Conservation (phyloP, 768 basidiomycete genomes). For the Suillus subaureus region DNA sequence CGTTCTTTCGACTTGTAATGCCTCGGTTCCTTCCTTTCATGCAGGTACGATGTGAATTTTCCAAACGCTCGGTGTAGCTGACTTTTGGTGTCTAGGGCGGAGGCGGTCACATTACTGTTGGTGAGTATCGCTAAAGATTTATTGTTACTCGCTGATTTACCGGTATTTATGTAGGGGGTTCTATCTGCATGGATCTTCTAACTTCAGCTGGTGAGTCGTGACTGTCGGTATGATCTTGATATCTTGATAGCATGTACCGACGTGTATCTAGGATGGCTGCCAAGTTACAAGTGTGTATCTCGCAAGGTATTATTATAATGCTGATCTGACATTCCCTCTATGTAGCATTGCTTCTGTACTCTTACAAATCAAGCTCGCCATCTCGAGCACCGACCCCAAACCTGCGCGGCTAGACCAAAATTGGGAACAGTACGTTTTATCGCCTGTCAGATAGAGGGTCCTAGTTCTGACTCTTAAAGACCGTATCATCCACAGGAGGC, state of each 20-base stretch:
- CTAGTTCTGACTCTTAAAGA: constrained; percentile 14
- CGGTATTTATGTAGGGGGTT: constrained; percentile 48
- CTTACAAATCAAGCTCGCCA: constrained; percentile 49
- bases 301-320: constrained; percentile 12
- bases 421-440: constrained; percentile 47
- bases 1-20: constrained; percentile 75
- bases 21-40: constrained; percentile 74
- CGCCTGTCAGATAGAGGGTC: constrained; percentile 1
- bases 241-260: background rate
- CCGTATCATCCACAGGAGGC: constrained; percentile 59
- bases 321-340: background rate
- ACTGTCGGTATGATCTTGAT: background rate
- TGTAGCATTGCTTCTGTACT: constrained; percentile 45
- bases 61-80: background rate
- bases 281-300: constrained; percentile 55
- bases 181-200: constrained; percentile 75
- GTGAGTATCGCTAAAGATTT: constrained; percentile 28
- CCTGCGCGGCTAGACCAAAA: constrained; percentile 43
- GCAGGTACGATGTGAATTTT: constrained; percentile 30
- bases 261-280: constrained; percentile 59
- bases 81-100: constrained; percentile 44
- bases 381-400: background rate
- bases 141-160: background rate
- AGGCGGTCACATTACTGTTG: constrained; percentile 69
- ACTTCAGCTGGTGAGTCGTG: constrained; percentile 55